Percentiles rank a stretch among this genome's conserved stretches.
These are phyloP conservation scores for Ephemerocybe angulata DNA, from an alignment of 768 basidiomycete genomes.

Conservation along the genomic window DNA sequence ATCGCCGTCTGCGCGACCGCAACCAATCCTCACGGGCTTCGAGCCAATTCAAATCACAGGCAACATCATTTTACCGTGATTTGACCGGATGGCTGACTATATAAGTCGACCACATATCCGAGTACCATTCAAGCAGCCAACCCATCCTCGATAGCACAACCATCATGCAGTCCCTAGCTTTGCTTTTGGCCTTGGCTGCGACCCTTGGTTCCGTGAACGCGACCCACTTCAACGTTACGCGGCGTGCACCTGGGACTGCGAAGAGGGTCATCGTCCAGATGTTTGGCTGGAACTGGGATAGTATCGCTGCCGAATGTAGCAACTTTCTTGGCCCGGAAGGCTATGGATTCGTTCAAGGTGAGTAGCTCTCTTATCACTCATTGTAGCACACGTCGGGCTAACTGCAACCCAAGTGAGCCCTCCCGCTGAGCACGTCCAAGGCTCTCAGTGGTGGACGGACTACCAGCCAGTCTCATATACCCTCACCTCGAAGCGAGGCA, in stretches of 20 bases:
- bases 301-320: conserved; percentile 60
- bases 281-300: conserved; percentile 66
- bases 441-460: conserved; percentile 71
- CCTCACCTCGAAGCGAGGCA: conserved; percentile 62
- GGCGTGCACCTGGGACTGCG: conserved; percentile 8
- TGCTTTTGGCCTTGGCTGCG: neutral
- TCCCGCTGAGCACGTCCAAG: conserved; percentile 54
- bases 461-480: conserved; percentile 68
- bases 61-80: too few relatives aligned
- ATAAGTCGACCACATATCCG: too few relatives aligned
- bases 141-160: too few relatives aligned
- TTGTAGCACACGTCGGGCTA: too few relatives aligned
- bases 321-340: conserved; percentile 67
- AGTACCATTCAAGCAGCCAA: too few relatives aligned
- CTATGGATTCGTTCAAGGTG: conserved; percentile 69
- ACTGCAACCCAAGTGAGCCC: conserved; percentile 38
- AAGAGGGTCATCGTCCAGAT: conserved; percentile 63
- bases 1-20: too few relatives aligned
- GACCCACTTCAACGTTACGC: neutral
- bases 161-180: neutral
- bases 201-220: neutral
- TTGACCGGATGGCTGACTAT: too few relatives aligned
- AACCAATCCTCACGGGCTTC: too few relatives aligned
- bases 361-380: neutral
- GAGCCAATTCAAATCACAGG: too few relatives aligned